Base-by-base conservation (phyloP, 164 flowering plant genomes). In the Euptelea pleiosperma region DNA sequence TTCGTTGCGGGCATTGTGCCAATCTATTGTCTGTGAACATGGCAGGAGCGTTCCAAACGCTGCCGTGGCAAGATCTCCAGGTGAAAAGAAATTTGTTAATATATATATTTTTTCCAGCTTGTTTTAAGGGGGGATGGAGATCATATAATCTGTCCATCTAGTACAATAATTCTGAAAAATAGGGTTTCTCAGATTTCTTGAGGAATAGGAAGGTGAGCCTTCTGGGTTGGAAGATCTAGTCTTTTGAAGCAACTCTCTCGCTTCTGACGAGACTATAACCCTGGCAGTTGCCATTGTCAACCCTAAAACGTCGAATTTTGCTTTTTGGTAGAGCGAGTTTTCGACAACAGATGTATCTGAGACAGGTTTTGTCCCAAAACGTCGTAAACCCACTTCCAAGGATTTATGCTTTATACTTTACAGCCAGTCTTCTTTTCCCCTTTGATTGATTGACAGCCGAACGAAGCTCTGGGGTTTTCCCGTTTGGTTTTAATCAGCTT, bases 11-110 rank as follows among this genome's bases (percentile, higher is more conserved):
- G 42, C 98, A 87, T 78, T 92, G 98, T 77, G 64, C 83, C 48
- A 92, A 89, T 76, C 79, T 92, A 1, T 84, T 84, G 95, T 82
- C 96, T 42, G 95, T 92, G n/a, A 92, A 92, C 78, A 92, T 92
- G 98, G 96, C 93, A 34, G 92, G 95, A 24, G 87, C 84, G 4
- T 72, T 91, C 60, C 92, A 82, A 67, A 74, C 89, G 3, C 66
- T 80, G 18, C 82, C 86, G 22, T 73, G 77, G 76, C 89, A 83
- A 71, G 78, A 81, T 62, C 50, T 70, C 47, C 86, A 81, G 83
- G 83, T 79, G 60, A 36, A 45, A 18, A 14, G 22, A 40, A 8
- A 35, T 2, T 55, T 28, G n/a, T 19, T 34, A n/a, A n/a, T n/a
- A n/a, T n/a, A n/a, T n/a, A n/a, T n/a, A n/a, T n/a, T n/a, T n/a